Percentiles rank a stretch among this genome's conserved stretches.
phyloP scores from a whole-genome alignment of 169 alveolate species.

The Cardiosporidium cionae region DNA sequence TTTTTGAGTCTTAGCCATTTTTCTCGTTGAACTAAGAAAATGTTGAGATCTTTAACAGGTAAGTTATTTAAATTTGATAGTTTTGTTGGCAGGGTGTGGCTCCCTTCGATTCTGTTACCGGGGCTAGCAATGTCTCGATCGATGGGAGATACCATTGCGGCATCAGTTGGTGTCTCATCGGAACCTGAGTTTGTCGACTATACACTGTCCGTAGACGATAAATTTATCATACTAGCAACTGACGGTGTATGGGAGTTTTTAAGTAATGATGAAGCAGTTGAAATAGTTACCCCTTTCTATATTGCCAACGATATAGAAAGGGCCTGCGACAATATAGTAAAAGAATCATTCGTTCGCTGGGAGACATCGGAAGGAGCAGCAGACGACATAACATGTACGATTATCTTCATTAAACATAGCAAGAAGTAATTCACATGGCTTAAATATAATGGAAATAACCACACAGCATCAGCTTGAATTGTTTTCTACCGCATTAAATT shows the following conservation, averaged over 20 bases:
- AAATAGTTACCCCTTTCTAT: conserved; percentile 34
- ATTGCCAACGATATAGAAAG: conserved; percentile 38
- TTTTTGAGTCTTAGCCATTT: too few species aligned
- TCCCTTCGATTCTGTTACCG: conserved; percentile 40
- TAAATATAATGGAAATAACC: too few species aligned
- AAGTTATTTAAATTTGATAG: background rate
- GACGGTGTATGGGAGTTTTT: conserved; percentile 73
- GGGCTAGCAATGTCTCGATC: conserved; percentile 86
- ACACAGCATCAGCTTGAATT: too few species aligned
- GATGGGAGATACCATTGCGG: conserved; percentile 77
- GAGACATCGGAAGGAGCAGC: conserved; percentile 32
- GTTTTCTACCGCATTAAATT: too few species aligned
- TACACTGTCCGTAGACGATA: conserved; percentile 37
- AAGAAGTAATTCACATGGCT: background rate
- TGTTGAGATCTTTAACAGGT: too few species aligned
- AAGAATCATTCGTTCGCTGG: conserved; percentile 51
- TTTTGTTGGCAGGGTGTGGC: conserved; percentile 23
- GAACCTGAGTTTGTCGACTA: conserved; percentile 63
- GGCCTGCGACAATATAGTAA: conserved; percentile 53
- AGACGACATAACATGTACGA: conserved; percentile 54
- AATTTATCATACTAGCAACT: conserved; percentile 46
- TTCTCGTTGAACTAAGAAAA: too few species aligned
- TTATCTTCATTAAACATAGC: conserved; percentile 18
- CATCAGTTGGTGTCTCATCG: conserved; percentile 71
- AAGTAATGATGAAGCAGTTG: conserved; percentile 57